A percentile compares a stretch with the other conserved stretches of the same genome.
phyloP scores from a whole-genome alignment of 306 rosid species.

The Morella rubra region DNA sequence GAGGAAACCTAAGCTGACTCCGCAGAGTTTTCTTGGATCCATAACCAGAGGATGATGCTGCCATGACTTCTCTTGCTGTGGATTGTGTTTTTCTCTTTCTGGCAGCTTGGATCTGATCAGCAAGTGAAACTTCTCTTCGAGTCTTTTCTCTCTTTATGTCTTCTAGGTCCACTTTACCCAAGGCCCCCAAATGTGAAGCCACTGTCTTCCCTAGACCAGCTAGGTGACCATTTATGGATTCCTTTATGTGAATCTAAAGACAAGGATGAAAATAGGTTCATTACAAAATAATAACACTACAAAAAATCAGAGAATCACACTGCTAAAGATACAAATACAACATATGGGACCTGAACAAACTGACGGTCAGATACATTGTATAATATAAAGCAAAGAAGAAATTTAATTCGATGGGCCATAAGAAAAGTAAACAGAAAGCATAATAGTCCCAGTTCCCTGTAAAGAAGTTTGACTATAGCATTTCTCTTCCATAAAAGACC shows the following conservation, averaged over 20 bases:
- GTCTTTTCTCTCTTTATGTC: constrained; percentile 54
- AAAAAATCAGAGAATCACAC: not conserved
- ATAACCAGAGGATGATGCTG: constrained; percentile 24
- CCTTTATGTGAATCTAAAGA: constrained; percentile 48
- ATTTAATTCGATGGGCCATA: not conserved
- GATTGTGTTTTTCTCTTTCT: constrained; percentile 49
- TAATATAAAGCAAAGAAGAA: not conserved
- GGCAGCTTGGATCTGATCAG: constrained; percentile 79
- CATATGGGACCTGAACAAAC: not conserved
- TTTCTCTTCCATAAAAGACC: not conserved
- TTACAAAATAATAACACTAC: not conserved
- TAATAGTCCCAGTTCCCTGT: not conserved
- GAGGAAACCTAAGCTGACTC: constrained; percentile 13
- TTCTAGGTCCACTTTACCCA: constrained; percentile 64
- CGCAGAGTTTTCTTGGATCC: constrained; percentile 13
- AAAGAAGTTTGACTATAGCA: not conserved
- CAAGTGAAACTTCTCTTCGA: constrained; percentile 56
- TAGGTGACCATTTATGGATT: constrained; percentile 29
- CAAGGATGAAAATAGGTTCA: constrained; percentile 18
- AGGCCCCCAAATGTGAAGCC: constrained; percentile 36
- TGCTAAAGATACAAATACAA: not conserved
- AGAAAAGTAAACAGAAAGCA: not conserved
- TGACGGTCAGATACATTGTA: not conserved
- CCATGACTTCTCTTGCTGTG: constrained; percentile 23
- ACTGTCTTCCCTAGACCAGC: constrained; percentile 33